phyloP scores from a whole-genome alignment of 805 yeast species.

The Vanderwaltozyma yarrowii region DNA sequence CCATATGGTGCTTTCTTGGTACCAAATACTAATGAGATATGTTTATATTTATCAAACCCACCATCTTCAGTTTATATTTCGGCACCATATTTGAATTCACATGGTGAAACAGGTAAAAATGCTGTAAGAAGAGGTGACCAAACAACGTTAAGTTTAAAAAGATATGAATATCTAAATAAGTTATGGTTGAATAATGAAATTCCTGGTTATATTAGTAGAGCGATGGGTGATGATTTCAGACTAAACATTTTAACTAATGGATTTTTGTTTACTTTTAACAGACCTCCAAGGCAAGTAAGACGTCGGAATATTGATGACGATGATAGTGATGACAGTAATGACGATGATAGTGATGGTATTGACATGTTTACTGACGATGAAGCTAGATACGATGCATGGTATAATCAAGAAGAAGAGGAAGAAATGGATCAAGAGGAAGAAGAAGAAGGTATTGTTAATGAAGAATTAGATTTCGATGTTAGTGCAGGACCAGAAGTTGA shows the following conservation, averaged over 20 bases:
- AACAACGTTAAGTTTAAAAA: slow-evolving; percentile 41
- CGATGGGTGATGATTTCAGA: slow-evolving; percentile 27
- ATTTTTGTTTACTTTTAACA: slow-evolving; percentile 14
- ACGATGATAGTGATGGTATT: slow-evolving; percentile 12
- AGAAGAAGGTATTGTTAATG: not conserved
- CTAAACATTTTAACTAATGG: slow-evolving; percentile 17
- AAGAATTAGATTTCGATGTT: too few species aligned
- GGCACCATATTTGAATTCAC: slow-evolving; percentile 64
- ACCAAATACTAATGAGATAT: slow-evolving; percentile 29
- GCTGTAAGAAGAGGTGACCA: slow-evolving; percentile 44
- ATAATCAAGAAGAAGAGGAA: too few species aligned
- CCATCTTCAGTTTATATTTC: slow-evolving; percentile 30
- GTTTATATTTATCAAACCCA: slow-evolving; percentile 26
- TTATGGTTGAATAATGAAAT: slow-evolving; percentile 55
- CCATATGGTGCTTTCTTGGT: slow-evolving; percentile 29
- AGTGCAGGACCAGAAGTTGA: too few species aligned
- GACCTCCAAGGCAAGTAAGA: slow-evolving; percentile 9
- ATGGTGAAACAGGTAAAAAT: slow-evolving; percentile 61
- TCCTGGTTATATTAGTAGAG: slow-evolving; percentile 37
- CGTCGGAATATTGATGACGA: slow-evolving; percentile 13
- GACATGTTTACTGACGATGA: slow-evolving; percentile 5
- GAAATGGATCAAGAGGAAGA: not conserved
- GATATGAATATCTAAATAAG: slow-evolving; percentile 48
- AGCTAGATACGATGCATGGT: slow-evolving; percentile 17
- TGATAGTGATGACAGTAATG: slow-evolving; percentile 14